A percentile compares a stretch with the other conserved stretches of the same genome.
These are phyloP conservation scores for Ulota crispa DNA, from an alignment of 225 moss, liverwort and hornwort genomes.

Conservation along the genomic window DNA sequence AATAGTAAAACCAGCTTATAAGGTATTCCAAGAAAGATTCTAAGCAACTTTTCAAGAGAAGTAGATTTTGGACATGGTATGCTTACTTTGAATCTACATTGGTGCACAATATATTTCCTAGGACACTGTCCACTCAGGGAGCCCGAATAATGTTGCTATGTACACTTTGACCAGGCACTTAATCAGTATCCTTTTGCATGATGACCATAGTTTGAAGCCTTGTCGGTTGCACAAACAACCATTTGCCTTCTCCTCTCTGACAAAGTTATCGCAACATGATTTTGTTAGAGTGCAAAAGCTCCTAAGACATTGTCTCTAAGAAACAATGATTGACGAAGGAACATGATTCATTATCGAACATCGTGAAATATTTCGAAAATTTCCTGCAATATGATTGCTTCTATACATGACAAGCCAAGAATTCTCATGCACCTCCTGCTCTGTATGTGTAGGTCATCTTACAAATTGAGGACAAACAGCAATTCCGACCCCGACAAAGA, in stretches of 20 bases:
- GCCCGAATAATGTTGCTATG: background rate
- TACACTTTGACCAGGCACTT: background rate
- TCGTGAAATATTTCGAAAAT: no score
- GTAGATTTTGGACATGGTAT: background rate
- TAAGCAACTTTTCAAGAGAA: background rate
- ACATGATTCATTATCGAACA: background rate
- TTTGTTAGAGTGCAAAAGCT: background rate
- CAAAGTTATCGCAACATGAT: background rate
- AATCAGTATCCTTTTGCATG: background rate
- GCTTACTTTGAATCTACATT: background rate
- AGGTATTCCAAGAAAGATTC: background rate
- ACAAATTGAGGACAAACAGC: background rate
- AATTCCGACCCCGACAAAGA: background rate
- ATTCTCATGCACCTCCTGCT: background rate
- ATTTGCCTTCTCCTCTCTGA: constrained; percentile 48
- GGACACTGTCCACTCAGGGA: background rate
- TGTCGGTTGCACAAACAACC: constrained; percentile 38
- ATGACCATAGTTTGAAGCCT: background rate
- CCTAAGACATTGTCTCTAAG: background rate
- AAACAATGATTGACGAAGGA: background rate
- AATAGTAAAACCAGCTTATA: background rate
- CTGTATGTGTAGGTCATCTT: background rate
- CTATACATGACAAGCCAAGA: background rate
- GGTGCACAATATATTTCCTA: background rate
- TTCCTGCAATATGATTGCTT: background rate